A percentile compares a stretch with the other conserved stretches of the same genome.
These are phyloP conservation scores for Xerocomus potaroensis DNA, from an alignment of 768 basidiomycete species.

Conservation along the genomic window DNA sequence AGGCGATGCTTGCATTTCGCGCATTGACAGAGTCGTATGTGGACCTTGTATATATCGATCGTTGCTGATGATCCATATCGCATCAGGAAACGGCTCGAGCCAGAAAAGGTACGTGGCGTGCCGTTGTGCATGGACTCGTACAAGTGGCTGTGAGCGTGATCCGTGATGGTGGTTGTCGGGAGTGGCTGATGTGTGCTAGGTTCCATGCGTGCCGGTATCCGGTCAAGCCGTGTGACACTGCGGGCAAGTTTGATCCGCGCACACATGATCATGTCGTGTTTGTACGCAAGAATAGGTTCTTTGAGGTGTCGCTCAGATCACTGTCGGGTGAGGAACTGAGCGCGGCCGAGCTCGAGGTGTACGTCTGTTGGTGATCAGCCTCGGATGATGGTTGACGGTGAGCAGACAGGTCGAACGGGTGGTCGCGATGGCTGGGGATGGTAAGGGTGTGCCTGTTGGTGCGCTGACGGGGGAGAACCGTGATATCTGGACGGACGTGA, in stretches of 20 bases:
- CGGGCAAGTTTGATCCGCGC: conserved; percentile 70
- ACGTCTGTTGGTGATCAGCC: conserved; percentile 12
- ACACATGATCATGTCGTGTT: conserved; percentile 87
- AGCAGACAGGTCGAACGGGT: conserved; percentile 64
- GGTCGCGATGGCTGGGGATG: conserved; percentile 55
- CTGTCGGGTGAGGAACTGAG: conserved; percentile 65
- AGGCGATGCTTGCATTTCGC: conserved; percentile 83
- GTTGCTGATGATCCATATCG: background rate
- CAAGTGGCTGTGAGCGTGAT: conserved; percentile 71
- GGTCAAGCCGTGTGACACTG: conserved; percentile 75
- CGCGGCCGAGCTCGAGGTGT: conserved; percentile 79
- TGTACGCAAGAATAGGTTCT: conserved; percentile 89
- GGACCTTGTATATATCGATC: background rate
- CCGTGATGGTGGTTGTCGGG: too few relatives aligned
- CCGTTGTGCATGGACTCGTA: conserved; percentile 94
- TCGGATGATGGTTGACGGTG: background rate
- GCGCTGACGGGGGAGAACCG: conserved; percentile 86
- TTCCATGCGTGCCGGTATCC: conserved; percentile 96
- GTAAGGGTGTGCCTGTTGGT: conserved; percentile 56
- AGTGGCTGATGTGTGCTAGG: conserved; percentile 32
- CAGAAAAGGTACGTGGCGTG: conserved; percentile 73
- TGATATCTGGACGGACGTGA: conserved; percentile 83
- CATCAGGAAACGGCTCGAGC: conserved; percentile 69
- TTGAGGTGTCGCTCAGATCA: conserved; percentile 67
- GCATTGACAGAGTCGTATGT: conserved; percentile 73